phyloP scores from a whole-genome alignment of 495 filamentous ascomycete genomes.

The Chaetomium tenue region DNA sequence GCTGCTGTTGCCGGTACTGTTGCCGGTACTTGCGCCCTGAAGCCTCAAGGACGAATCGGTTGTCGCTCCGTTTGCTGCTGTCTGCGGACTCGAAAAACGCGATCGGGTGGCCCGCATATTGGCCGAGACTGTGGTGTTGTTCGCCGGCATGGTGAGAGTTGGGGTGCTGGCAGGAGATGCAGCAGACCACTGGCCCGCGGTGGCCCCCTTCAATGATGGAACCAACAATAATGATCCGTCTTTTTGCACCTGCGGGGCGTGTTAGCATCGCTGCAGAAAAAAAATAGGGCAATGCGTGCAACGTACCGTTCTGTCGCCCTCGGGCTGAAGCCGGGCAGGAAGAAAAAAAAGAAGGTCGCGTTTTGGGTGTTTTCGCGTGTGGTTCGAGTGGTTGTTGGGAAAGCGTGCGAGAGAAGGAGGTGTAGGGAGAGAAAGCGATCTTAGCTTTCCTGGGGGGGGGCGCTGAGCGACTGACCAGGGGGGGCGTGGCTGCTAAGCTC shows the following conservation, averaged over 20 bases:
- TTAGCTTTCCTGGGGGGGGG: slow-evolving; percentile 31
- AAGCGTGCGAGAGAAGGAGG: slow-evolving; percentile 25
- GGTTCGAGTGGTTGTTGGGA: slow-evolving; percentile 15
- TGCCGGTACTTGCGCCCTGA: background rate
- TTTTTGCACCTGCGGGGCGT: slow-evolving; percentile 33
- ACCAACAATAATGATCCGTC: slow-evolving; percentile 26
- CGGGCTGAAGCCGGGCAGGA: slow-evolving; percentile 25
- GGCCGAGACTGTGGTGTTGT: slow-evolving; percentile 18
- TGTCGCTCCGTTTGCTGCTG: slow-evolving; percentile 38
- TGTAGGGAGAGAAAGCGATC: slow-evolving; percentile 19
- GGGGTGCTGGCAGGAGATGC: slow-evolving; percentile 15
- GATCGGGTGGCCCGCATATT: slow-evolving; percentile 48
- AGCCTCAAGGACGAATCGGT: slow-evolving; percentile 32
- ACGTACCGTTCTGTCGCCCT: slow-evolving; percentile 27
- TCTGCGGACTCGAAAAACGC: slow-evolving; percentile 56
- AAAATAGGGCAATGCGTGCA: background rate
- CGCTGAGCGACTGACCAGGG: slow-evolving; percentile 25
- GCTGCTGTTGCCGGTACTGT: slow-evolving; percentile 7
- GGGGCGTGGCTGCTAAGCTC: slow-evolving; percentile 23
- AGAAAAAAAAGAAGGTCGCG: slow-evolving; percentile 29
- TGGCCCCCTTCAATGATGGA: slow-evolving; percentile 35
- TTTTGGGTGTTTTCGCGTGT: slow-evolving; percentile 28
- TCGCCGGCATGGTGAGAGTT: slow-evolving; percentile 32
- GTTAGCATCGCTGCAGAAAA: slow-evolving; percentile 32
- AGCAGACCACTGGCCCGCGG: slow-evolving; percentile 21